phyloP scores from a whole-genome alignment of 192 early-diverging fungal genomes.

The Umbelopsis vinacea region DNA sequence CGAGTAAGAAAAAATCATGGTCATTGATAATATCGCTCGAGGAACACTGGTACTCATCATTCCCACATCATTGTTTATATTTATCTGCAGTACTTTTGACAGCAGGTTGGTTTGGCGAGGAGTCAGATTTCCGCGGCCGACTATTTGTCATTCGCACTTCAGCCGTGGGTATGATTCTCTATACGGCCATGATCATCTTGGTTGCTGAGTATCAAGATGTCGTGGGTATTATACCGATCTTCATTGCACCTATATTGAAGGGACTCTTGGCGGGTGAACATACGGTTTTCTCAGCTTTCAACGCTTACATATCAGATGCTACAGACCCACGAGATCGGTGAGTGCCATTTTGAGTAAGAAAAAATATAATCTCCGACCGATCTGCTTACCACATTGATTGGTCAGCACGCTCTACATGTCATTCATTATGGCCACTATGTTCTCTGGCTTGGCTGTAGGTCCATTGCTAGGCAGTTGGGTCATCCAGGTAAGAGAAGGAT shows the following conservation, averaged over 20 bases:
- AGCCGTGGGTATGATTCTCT: constrained; percentile 26
- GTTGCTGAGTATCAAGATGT: constrained; percentile 19
- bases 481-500: background rate
- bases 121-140: constrained; percentile 42
- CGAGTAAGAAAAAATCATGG: constrained; percentile 11
- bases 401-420: constrained; percentile 14
- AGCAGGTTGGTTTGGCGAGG: constrained; percentile 35
- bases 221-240: constrained; percentile 35
- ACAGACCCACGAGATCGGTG: constrained; percentile 34
- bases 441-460: constrained; percentile 12
- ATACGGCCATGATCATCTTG: constrained; percentile 23
- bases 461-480: constrained; percentile 20
- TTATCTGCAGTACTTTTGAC: constrained; percentile 9
- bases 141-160: constrained; percentile 28
- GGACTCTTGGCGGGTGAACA: constrained; percentile 36
- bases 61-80: background rate
- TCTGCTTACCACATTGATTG: constrained; percentile 12
- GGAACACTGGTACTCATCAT: background rate
- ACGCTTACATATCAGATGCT: constrained; percentile 43
- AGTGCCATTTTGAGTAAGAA: constrained; percentile 9
- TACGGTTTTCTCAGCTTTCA: constrained; percentile 28
- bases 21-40: background rate
- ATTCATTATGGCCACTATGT: constrained; percentile 26
- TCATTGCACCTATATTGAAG: constrained; percentile 32
- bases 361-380: background rate